Evolutionary conservation across 164 flowering plant species (phyloP), one percentile per base, ranked within the genome.

Genomic region (Umbellularia californica): DNA sequence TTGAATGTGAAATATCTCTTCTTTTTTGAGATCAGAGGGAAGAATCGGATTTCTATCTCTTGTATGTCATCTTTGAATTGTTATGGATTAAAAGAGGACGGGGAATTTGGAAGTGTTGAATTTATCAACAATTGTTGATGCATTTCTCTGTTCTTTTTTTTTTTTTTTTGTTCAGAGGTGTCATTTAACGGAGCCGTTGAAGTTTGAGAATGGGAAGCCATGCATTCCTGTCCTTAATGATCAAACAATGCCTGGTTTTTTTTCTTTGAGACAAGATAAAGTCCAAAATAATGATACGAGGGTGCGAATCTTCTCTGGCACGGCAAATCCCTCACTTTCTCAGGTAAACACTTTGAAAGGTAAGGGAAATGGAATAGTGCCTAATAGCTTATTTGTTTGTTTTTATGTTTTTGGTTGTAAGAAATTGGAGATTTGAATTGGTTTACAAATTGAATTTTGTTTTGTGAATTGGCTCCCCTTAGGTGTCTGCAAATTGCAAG

Each of bases 261-360:
- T 87, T 75, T 17, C 84, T 25, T 70, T 84, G 1, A 83, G 69
- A 15, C 75, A 83, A 4, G 74, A 65, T 23, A 1, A 79, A 0
- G 23, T 74, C 33, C 66, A 64, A 35, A 77, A 75, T 24, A 75
- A 77, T 71, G 91, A 87, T 71, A 86, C 93, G 13, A 80, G 93
- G 78, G 82, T 93, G 65, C 87, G 93, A 0, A 88, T 95, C 47
- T 93, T 95, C 84, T 95, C 98, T 1, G 98, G 98, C 72, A 91
- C 97, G 0, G 98, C 98, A 11, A 95, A 95, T 78, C 92, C 90
- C 58, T 76, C 87, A 2, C 93, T 95, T 70, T 83, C 98, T 78
- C 97, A 95, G 90, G 98, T 92, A 75, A 41, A 50, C 47, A 41
- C 10, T 41, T 41, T 41, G 47, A 41, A 41, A 41, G 47, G 47